These are phyloP conservation scores for Colletotrichum somersetense DNA, from an alignment of 2,329 filamentous ascomycete genomes.

Conservation along the genomic window DNA sequence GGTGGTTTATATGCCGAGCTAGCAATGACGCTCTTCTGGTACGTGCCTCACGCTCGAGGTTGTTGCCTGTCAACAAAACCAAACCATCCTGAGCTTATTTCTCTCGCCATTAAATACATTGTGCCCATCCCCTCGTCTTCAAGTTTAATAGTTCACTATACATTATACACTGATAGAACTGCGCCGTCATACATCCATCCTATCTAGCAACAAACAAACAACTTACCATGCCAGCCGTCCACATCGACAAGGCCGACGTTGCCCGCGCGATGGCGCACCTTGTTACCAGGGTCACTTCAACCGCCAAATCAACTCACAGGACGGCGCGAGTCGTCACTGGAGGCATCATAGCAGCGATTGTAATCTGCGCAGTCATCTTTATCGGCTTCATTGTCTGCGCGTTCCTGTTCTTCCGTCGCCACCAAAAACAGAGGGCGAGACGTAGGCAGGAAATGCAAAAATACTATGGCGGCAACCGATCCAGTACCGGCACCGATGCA, in stretches of 20 bases:
- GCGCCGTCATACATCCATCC: no score
- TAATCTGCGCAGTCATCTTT: constrained; percentile 2
- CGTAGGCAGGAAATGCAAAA: constrained; percentile 34
- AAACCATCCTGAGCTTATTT: background rate
- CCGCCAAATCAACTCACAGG: background rate
- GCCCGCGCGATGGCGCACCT: constrained; percentile 5
- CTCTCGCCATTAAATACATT: no score
- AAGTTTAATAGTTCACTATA: rapidly evolving
- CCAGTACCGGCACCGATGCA: constrained; percentile 24
- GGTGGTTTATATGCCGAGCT: background rate
- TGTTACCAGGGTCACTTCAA: constrained; percentile 1
- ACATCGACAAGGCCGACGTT: background rate
- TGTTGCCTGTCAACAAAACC: background rate
- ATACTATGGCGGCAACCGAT: constrained; percentile 34
- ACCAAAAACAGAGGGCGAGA: constrained; percentile 2
- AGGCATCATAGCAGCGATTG: constrained; percentile 35
- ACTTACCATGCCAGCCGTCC: constrained; percentile 27
- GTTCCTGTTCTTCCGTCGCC: constrained; percentile 17
- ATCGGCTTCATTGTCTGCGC: constrained; percentile 5
- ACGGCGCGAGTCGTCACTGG: constrained; percentile 10
- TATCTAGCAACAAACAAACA: background rate
- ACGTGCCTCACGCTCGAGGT: background rate
- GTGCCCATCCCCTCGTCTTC: no score
- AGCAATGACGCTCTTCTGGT: constrained; percentile 6
- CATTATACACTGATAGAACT: background rate